Base-by-base conservation (phyloP, 2,329 filamentous ascomycete species). In the Eutypa lata region DNA sequence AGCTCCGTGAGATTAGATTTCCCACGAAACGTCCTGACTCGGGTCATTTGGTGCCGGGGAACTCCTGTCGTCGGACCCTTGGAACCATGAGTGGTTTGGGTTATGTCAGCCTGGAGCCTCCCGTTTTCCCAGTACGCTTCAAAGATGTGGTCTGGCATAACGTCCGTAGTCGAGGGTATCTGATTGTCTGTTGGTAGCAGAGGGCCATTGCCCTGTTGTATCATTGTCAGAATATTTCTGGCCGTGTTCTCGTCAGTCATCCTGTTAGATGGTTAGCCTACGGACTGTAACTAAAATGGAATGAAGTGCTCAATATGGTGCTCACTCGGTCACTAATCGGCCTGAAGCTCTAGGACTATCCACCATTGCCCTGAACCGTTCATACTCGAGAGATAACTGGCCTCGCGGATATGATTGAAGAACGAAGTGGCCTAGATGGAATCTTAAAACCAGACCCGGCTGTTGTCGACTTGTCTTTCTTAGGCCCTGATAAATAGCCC, bases 131-230 rank as follows among this genome's bases (percentile, higher is more conserved):
- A 57, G 44, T 51, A 52, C 42, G 52, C 47, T 47, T 66, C 61
- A 38, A 67, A 48, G 11, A 50, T 48, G 46, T 67, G 65, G 24
- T 54, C 49, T 1, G 65, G 65, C 2, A 47, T 11, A 8, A 62
- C 61, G n/a, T 59, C 43, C 7, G 58, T 56, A 16, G 57, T 21
- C 11, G 53, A 49, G 2, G 33, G 19, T 2, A 50, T 43, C 48
- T 62, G 62, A 28, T 52, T 59, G 31, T 58, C 49, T 10, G 50
- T 57, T 10, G 63, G 61, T 18, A 53, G 18, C 19, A 64, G 42
- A 26, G 42, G 42, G 10, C 42, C 42, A 45, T 45, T 19, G 22
- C 42, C 22, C 22, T 45, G 21, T 19, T 45, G 42, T 16, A 45
- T 45, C 13, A 13, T 45, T 16, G 10, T 13, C 6, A 45, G 22